Conservation (phyloP, 73 alveolate species). For the Paramecium primaurelia region DNA sequence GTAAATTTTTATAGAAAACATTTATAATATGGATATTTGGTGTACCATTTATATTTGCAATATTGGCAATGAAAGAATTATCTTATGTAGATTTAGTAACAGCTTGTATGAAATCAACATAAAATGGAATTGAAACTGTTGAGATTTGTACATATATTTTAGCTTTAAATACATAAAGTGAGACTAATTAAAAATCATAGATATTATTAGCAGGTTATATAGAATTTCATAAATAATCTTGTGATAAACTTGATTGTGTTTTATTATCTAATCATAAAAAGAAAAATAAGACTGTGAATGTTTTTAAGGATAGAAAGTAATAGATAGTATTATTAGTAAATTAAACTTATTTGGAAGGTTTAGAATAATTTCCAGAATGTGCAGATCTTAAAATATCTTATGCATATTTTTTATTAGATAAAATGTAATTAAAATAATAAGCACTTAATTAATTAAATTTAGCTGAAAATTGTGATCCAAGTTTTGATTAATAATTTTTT, state of each 20-base stretch:
- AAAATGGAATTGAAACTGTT: neutral
- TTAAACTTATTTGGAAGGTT: neutral
- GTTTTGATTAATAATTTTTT: constrained; percentile 23
- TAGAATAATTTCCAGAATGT: constrained; percentile 20
- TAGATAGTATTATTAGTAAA: neutral
- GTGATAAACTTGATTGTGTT: neutral
- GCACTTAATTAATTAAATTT: neutral
- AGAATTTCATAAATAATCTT: constrained; percentile 28
- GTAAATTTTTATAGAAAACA: neutral
- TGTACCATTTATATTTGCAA: constrained; percentile 8
- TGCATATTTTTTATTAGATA: constrained; percentile 24
- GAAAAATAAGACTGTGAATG: neutral
- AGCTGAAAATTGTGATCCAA: constrained; percentile 3
- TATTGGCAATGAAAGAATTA: neutral
- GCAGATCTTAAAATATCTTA: neutral
- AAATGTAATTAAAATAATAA: neutral
- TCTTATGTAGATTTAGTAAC: constrained; percentile 23
- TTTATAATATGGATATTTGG: constrained; percentile 47
- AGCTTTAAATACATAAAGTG: neutral
- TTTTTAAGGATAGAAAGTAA: neutral
- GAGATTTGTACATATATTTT: neutral
- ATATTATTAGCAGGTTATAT: neutral
- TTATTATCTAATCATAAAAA: neutral
- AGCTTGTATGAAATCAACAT: neutral
- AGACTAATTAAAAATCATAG: neutral